phyloP scores from a whole-genome alignment of 345 rosid genomes.

The Lagerstroemia speciosa region DNA sequence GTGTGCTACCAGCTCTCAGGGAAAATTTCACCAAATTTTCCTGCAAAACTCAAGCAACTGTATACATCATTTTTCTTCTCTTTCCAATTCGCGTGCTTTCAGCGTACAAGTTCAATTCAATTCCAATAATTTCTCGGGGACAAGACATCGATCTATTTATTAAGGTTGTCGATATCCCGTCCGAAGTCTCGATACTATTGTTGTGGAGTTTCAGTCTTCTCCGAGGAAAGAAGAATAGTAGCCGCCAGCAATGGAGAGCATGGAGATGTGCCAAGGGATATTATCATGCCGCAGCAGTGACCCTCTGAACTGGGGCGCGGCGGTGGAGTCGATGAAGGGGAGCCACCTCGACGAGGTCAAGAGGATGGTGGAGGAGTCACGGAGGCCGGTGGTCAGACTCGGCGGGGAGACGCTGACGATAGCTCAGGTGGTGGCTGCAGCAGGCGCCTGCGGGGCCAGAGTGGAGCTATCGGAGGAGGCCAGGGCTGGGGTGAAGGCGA shows the following conservation, averaged over 20 bases:
- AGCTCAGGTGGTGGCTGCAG: conserved; percentile 30
- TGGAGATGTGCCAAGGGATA: conserved; percentile 6
- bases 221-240: background rate
- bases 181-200: background rate
- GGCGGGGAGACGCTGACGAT: conserved; percentile 35
- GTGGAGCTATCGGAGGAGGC: conserved; percentile 26
- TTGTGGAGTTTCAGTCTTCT: background rate
- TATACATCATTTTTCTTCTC: background rate
- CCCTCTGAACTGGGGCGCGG: conserved; percentile 33
- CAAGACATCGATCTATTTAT: background rate
- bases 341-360: conserved; percentile 41
- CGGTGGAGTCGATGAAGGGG: conserved; percentile 32
- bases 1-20: background rate
- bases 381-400: conserved; percentile 28
- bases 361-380: conserved; percentile 30
- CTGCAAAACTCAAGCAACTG: background rate
- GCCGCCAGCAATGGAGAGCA: background rate
- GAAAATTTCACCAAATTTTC: too few species aligned
- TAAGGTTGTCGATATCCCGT: background rate
- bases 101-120: background rate
- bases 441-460: conserved; percentile 12
- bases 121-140: background rate
- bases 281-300: conserved; percentile 3
- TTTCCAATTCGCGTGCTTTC: background rate
- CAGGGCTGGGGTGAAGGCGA: conserved; percentile 25